Base-by-base conservation (phyloP, 2,329 filamentous ascomycete genomes). In the Conoideocrella luteorostrata region DNA sequence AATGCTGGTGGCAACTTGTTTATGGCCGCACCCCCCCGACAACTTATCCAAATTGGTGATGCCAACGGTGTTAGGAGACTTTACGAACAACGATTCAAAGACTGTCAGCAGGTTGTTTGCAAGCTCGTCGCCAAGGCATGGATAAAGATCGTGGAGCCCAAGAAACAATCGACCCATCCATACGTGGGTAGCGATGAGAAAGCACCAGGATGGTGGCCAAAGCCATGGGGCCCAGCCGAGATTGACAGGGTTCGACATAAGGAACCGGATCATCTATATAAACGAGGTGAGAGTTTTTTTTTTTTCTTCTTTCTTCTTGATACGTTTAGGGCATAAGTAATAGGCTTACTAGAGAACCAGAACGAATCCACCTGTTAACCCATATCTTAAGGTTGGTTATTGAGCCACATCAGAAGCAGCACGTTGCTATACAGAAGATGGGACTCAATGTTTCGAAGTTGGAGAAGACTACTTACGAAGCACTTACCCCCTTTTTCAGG, bases 101-200 rank as follows among this genome's bases (percentile, higher is more conserved):
- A 76, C 46, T 76, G 84, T 51, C 84, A 88, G 54, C 85, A 89
- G 54, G 75, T 78, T 2, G 77, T 80, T 6, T 84, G 82, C 64
- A 88, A 88, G 61, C 66, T 81, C 21, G 80, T 88, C 41, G 80
- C 80, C 26, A 89, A 88, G 59, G 81, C 78, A 10, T 88, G 84
- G 78, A 80, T 89, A 47, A 87, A 87, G 56, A 72, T 78, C 2
- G 78, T 88, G 2, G 83, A 86, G 53, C 85, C 85, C 0, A 87
- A 85, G 63, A 89, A 89, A 61, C 84, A 88, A 60, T 82, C 82
- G 0, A 82, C 77, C 15, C 80, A 85, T 52, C 84, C 85, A 0
- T 89, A 89, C 55, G 84, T 80, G 1, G 71, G 72, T n/a, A 76
- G 74, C 24, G 74, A 82, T 36, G 73, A 74, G 23, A 80, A 77